phyloP scores from a whole-genome alignment of 2,329 filamentous ascomycete species.

The Xylariaceae sp. region DNA sequence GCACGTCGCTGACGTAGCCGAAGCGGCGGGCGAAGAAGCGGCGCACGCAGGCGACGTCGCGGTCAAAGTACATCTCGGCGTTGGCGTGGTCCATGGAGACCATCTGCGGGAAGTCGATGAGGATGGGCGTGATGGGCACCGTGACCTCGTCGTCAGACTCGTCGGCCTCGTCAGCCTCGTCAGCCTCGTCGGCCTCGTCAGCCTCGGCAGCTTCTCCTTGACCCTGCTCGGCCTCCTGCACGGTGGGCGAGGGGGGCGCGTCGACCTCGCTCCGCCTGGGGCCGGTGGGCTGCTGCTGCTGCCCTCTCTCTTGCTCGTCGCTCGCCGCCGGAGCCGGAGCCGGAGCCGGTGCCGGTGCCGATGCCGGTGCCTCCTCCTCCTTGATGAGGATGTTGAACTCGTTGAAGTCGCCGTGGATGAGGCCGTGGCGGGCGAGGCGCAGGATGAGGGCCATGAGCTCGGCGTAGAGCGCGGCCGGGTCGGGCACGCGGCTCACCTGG shows the following conservation, averaged over 20 bases:
- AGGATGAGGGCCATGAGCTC: constrained; percentile 85
- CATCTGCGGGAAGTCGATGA: constrained; percentile 99
- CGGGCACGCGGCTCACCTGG: constrained; percentile 75
- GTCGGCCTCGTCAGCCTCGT: neutral
- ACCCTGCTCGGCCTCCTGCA: neutral
- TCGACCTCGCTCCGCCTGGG: constrained; percentile 10
- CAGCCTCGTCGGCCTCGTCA: neutral
- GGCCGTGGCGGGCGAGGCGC: constrained; percentile 70
- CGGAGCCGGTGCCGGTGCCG: too few relatives aligned
- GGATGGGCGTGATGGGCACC: constrained; percentile 57
- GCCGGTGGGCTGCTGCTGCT: constrained; percentile 19
- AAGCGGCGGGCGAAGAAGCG: constrained; percentile 87
- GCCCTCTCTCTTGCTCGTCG: constrained; percentile 21
- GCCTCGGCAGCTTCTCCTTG: neutral
- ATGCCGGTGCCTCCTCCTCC: constrained; percentile 54
- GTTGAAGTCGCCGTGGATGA: constrained; percentile 98
- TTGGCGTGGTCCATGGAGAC: constrained; percentile 90
- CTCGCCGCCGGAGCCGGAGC: constrained; percentile 11
- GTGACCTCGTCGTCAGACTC: constrained; percentile 27
- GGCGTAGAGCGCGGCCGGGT: constrained; percentile 81
- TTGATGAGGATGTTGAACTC: constrained; percentile 98
- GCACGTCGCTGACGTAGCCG: constrained; percentile 72
- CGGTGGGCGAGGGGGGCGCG: neutral
- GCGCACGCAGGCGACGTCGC: constrained; percentile 93
- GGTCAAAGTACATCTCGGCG: constrained; percentile 94